Conservation (phyloP, 2,329 filamentous ascomycete species). For the Cercospora zeae-maydis region DNA sequence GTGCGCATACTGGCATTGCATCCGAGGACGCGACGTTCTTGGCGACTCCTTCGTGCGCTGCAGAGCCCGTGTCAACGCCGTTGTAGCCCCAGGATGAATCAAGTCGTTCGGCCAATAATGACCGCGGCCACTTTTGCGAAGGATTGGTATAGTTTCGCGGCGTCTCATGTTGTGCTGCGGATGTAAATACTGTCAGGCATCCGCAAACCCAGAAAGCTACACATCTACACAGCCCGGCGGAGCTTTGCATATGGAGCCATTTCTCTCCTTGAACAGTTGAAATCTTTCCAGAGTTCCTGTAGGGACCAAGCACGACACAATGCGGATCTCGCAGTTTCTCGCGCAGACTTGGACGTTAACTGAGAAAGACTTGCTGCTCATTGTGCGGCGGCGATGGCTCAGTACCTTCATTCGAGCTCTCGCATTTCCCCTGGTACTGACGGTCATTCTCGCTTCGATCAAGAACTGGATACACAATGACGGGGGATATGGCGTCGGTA, state of each 20-base stretch:
- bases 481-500: slow-evolving; percentile 68
- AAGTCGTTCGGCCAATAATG: background rate
- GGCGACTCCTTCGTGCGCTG: background rate
- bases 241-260: background rate
- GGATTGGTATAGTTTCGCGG: slow-evolving; percentile 6
- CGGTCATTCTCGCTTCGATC: slow-evolving; percentile 49
- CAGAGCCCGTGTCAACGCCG: background rate
- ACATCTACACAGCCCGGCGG: background rate
- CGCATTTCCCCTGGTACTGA: slow-evolving; percentile 52
- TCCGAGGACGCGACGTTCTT: background rate
- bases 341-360: slow-evolving; percentile 53
- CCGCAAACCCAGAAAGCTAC: background rate
- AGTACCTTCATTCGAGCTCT: slow-evolving; percentile 54
- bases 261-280: background rate
- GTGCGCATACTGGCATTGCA: background rate
- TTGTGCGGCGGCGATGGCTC: slow-evolving; percentile 50
- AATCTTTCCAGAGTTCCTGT: background rate
- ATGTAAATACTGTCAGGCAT: slow-evolving; percentile 5
- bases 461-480: slow-evolving; percentile 77
- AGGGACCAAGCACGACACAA: background rate
- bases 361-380: slow-evolving; percentile 54
- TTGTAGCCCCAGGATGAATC: background rate
- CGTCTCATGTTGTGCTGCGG: background rate
- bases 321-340: slow-evolving; percentile 16
- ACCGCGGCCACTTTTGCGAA: background rate